phyloP scores from a whole-genome alignment of 73 alveolate genomes.

The Paramecium primaurelia region DNA sequence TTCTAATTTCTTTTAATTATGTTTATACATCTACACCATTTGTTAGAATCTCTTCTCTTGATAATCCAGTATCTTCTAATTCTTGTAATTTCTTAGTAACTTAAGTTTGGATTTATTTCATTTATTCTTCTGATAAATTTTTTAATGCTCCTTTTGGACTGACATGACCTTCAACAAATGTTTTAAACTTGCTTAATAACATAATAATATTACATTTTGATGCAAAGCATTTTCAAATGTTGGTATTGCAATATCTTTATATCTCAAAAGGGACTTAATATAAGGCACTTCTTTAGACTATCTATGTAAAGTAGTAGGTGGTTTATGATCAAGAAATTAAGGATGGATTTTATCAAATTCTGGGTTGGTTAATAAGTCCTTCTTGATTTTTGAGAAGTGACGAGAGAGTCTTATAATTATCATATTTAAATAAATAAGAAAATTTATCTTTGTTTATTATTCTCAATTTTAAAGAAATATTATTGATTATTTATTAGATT shows the following conservation, averaged over 20 bases:
- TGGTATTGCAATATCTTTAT: background rate
- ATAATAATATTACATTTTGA: background rate
- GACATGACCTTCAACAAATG: slow-evolving; percentile 67
- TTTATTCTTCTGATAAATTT: slow-evolving; percentile 62
- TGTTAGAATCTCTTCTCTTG: slow-evolving; percentile 75
- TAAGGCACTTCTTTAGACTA: slow-evolving; percentile 7
- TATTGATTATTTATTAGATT: background rate
- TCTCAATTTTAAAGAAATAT: background rate
- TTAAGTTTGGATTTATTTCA: slow-evolving; percentile 57
- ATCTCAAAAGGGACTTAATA: background rate
- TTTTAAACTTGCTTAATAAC: slow-evolving; percentile 6
- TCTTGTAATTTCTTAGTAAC: slow-evolving; percentile 68
- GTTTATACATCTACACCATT: slow-evolving; percentile 38
- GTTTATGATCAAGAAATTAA: background rate
- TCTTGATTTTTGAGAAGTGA: slow-evolving; percentile 21
- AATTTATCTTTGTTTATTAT: background rate
- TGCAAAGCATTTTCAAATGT: background rate
- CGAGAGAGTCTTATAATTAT: background rate
- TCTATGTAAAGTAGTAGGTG: slow-evolving; percentile 21
- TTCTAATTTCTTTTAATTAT: slow-evolving; percentile 6
- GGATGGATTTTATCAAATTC: slow-evolving; percentile 46
- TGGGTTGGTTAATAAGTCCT: slow-evolving; percentile 26
- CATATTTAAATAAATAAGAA: background rate
- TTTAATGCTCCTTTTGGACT: slow-evolving; percentile 69
- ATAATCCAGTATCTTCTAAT: slow-evolving; percentile 78